A percentile compares a stretch with the other conserved stretches of the same genome.
Evolutionary conservation across 2,329 filamentous ascomycete genomes (phyloP).

Genomic region (Hypoxylon sp.): DNA sequence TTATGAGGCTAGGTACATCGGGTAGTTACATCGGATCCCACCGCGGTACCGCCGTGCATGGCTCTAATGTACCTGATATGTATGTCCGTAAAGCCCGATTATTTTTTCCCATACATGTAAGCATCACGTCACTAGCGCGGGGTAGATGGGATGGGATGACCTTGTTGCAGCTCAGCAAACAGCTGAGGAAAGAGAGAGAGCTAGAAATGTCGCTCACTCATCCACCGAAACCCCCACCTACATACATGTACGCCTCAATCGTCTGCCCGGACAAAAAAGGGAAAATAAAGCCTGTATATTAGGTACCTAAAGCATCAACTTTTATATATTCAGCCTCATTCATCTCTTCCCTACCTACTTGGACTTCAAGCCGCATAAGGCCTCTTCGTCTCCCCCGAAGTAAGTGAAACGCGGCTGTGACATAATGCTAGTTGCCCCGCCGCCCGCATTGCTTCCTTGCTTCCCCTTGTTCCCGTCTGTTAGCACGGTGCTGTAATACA

Average conservation of each 20-base stretch:
- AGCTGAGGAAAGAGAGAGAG: slow-evolving; percentile 8
- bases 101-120: slow-evolving; percentile 18
- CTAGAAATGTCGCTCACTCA: slow-evolving; percentile 42
- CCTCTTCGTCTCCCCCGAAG: slow-evolving; percentile 15
- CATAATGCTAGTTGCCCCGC: slow-evolving; percentile 25
- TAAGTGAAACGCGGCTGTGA: slow-evolving; percentile 42
- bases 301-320: not conserved
- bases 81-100: slow-evolving; percentile 13
- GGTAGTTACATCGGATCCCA: slow-evolving; percentile 25
- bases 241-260: not conserved
- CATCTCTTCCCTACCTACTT: not conserved
- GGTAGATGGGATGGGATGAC: slow-evolving; percentile 28
- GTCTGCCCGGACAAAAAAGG: slow-evolving; percentile 3
- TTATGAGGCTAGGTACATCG: not conserved
- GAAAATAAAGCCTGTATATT: not conserved
- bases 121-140: slow-evolving; percentile 48
- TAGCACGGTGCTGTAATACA: slow-evolving; percentile 17
- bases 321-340: slow-evolving; percentile 23
- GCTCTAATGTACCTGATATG: not conserved
- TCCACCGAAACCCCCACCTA: slow-evolving; percentile 25
- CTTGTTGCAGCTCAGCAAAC: slow-evolving; percentile 15
- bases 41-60: slow-evolving; percentile 8
- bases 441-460: slow-evolving; percentile 14
- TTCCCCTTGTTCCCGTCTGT: slow-evolving; percentile 1
- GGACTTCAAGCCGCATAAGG: slow-evolving; percentile 17